These are phyloP conservation scores for Dissoconium aciculare DNA, from an alignment of 2,329 filamentous ascomycete species.

Conservation along the genomic window DNA sequence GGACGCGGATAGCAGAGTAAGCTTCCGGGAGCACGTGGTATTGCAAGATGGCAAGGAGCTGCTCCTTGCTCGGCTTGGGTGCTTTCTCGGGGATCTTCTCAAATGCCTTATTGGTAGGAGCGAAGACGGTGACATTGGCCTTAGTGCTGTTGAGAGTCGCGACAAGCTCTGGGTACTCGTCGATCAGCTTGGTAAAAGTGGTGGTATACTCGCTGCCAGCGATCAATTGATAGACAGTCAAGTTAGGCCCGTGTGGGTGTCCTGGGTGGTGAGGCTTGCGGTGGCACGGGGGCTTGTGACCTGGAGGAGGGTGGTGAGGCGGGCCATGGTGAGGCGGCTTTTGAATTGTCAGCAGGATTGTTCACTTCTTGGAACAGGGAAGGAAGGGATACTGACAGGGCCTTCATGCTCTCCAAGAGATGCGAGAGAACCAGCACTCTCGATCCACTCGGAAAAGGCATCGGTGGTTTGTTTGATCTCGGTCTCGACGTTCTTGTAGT, in stretches of 20 bases:
- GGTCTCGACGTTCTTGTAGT: slow-evolving; percentile 23
- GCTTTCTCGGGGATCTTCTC: slow-evolving; percentile 44
- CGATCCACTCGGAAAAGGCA: background rate
- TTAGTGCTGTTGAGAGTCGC: slow-evolving; percentile 58
- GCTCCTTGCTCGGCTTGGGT: slow-evolving; percentile 52
- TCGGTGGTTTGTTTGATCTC: background rate
- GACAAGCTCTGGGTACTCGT: slow-evolving; percentile 57
- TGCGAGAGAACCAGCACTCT: background rate
- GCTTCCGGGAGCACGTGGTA: slow-evolving; percentile 62
- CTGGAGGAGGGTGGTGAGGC: slow-evolving; percentile 19
- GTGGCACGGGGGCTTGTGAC: slow-evolving; percentile 11
- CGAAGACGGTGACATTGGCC: slow-evolving; percentile 66
- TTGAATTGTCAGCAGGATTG: slow-evolving; percentile 4
- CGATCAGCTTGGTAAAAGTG: slow-evolving; percentile 60
- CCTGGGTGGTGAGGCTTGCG: slow-evolving; percentile 23
- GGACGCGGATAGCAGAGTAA: slow-evolving; percentile 51
- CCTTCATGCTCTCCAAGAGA: background rate
- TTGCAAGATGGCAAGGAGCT: slow-evolving; percentile 50
- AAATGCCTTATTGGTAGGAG: slow-evolving; percentile 64
- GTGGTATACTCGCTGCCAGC: slow-evolving; percentile 60
- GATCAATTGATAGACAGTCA: slow-evolving; percentile 70
- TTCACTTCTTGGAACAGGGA: background rate
- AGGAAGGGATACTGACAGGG: background rate
- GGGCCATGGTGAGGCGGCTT: slow-evolving; percentile 17
- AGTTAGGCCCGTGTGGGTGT: slow-evolving; percentile 39